Conservation (phyloP, 2,329 filamentous ascomycete genomes). For the Calonectria pseudoturangicola region DNA sequence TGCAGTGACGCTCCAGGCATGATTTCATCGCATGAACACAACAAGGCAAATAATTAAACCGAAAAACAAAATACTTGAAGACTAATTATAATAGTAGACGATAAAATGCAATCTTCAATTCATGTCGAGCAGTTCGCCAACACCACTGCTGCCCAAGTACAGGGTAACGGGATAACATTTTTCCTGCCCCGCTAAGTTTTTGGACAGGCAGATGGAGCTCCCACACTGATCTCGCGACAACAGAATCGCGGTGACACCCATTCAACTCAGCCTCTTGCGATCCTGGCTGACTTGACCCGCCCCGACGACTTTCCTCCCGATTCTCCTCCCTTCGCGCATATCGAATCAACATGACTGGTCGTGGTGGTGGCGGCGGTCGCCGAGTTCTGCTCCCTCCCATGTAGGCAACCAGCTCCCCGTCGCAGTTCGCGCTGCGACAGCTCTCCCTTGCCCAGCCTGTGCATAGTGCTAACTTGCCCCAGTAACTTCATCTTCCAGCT, state of each 20-base stretch:
- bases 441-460: conserved; percentile 2
- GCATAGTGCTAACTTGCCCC: conserved; percentile 49
- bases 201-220: conserved; percentile 49
- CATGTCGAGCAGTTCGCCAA: not conserved
- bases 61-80: not conserved
- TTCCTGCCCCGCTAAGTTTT: conserved; percentile 50
- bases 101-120: not conserved
- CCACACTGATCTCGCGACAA: conserved; percentile 53
- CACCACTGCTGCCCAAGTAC: not conserved
- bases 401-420: conserved; percentile 54
- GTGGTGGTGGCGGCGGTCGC: conserved; percentile 75
- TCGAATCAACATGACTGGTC: conserved; percentile 70
- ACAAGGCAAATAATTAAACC: not conserved
- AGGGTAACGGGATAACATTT: conserved; percentile 44
- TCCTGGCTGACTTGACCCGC: conserved; percentile 16
- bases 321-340: conserved; percentile 33
- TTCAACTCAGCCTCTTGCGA: conserved; percentile 31
- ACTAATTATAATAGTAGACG: not conserved
- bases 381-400: conserved; percentile 77
- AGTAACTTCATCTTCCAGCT: conserved; percentile 81
- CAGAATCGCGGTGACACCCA: conserved; percentile 49
- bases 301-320: conserved; percentile 19
- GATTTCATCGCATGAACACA: no score
- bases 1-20: no score
- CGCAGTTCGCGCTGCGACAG: conserved; percentile 44